Base-by-base conservation (phyloP, 2,329 filamentous ascomycete genomes). In the Botrytis galanthina region DNA sequence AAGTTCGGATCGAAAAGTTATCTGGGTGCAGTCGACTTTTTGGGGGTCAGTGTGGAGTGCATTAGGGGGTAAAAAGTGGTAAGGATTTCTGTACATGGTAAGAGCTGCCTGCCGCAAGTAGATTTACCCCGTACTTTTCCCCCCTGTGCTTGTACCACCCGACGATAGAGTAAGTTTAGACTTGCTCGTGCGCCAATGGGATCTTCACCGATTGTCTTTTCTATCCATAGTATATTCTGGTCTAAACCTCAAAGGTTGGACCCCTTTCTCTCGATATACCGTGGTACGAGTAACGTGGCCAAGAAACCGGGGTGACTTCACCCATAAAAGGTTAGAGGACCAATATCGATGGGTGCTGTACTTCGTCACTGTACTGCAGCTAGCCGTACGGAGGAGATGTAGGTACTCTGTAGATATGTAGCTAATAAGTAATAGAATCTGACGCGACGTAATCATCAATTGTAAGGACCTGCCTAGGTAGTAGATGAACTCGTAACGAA, bases 101-200 rank as follows among this genome's bases (percentile, higher is more conserved):
- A 64, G 62, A 57, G 51, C 51, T 57, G 51, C n/a, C n/a, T 57
- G 51, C n/a, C n/a, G 51, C 51, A 29, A 57, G 51, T 57, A 46
- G 62, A 46, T 16, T 67, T 67, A 67, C 63, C 63, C 63, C 64
- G 46, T 67, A 67, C 46, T 39, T 54, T 51, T 54, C 9, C 22
- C 22, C 22, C 32, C 14, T 20, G 42, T 29, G 22, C 46, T 39
- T 54, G 44, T 39, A n/a, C 29, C 35, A 54, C 37, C 61, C 37
- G 32, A 51, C 44, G 18, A 18, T 59, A 59, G 29, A 59, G 57
- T 35, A 35, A 59, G 57, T 22, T 59, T 59, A 32, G 39, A 44
- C 39, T 29, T 46, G 9, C 4, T 46, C 44, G 62, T 46, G 62
- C 62, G 29, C 63, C 63, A 66, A 48, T 66, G 63, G 63, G 63